A percentile compares a stretch with the other conserved stretches of the same genome.
These are phyloP conservation scores for Pestalotiopsis sp. DNA, from an alignment of 2,329 filamentous ascomycete species.

Conservation along the genomic window DNA sequence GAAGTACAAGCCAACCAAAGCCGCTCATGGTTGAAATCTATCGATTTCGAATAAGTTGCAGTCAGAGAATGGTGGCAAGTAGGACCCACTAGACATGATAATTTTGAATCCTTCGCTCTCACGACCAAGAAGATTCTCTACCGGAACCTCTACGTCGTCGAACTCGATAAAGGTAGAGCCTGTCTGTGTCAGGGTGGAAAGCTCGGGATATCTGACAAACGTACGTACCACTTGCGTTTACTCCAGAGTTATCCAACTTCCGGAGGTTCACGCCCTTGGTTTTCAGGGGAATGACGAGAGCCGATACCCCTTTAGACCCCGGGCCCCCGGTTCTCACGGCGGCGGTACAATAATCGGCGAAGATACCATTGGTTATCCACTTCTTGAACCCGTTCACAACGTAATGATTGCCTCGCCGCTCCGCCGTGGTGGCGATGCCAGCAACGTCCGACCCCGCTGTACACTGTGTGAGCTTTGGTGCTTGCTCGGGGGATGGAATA, in stretches of 20 bases:
- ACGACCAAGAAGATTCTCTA: conserved; percentile 50
- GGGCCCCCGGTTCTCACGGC: conserved; percentile 54
- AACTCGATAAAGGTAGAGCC: conserved; percentile 57
- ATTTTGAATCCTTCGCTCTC: conserved; percentile 52
- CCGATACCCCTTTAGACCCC: conserved; percentile 51
- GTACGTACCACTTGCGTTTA: not conserved
- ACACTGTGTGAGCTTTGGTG: not conserved
- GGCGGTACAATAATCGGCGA: conserved; percentile 48
- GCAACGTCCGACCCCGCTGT: conserved; percentile 21
- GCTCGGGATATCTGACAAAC: not conserved
- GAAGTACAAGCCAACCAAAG: conserved; percentile 55
- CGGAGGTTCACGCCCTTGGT: conserved; percentile 49
- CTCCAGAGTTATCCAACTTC: conserved; percentile 46
- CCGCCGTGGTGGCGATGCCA: conserved; percentile 19
- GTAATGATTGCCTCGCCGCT: conserved; percentile 37
- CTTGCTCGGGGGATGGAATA: not conserved
- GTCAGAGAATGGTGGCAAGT: not conserved
- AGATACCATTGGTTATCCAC: conserved; percentile 63
- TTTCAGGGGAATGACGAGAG: conserved; percentile 52
- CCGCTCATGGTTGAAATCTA: conserved; percentile 56
- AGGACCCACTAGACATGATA: conserved; percentile 18
- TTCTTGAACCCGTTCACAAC: conserved; percentile 65
- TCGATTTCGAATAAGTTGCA: not conserved
- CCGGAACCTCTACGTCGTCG: conserved; percentile 54
- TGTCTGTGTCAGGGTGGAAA: conserved; percentile 63